These are phyloP conservation scores for Xylariaceae sp. DNA, from an alignment of 2,329 filamentous ascomycete species.

Conservation along the genomic window DNA sequence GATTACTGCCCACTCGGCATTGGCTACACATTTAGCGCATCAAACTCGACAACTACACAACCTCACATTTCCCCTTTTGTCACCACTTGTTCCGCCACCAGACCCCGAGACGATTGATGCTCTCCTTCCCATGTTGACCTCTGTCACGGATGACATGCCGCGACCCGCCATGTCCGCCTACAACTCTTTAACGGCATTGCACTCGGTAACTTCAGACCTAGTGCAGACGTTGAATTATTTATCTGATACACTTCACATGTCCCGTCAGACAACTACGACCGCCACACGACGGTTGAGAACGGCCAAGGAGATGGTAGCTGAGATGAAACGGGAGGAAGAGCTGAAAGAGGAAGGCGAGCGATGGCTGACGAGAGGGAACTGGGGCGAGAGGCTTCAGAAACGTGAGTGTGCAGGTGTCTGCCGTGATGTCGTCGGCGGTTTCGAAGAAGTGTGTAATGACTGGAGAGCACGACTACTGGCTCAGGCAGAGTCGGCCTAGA, in stretches of 20 bases:
- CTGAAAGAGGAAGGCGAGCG: conserved; percentile 74
- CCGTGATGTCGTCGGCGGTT: conserved; percentile 82
- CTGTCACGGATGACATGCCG: conserved; percentile 64
- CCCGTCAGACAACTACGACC: conserved; percentile 77
- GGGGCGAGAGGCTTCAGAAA: conserved; percentile 70
- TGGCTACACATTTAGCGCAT: conserved; percentile 70
- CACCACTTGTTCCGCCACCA: conserved; percentile 60
- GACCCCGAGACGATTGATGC: conserved; percentile 63
- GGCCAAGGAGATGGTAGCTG: conserved; percentile 79
- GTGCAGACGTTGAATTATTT: conserved; percentile 79
- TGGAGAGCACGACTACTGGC: conserved; percentile 75
- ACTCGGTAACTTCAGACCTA: conserved; percentile 67
- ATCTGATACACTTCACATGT: conserved; percentile 91
- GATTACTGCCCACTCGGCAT: conserved; percentile 69
- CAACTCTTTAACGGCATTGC: conserved; percentile 63
- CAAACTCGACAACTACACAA: conserved; percentile 73
- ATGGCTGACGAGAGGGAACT: conserved; percentile 78
- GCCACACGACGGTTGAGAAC: conserved; percentile 76
- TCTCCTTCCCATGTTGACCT: conserved; percentile 63
- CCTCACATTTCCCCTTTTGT: conserved; percentile 66
- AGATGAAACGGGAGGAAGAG: conserved; percentile 80
- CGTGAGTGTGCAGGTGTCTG: conserved; percentile 83
- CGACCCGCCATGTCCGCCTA: conserved; percentile 58
- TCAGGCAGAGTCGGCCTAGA: conserved; percentile 46
- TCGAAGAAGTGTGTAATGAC: conserved; percentile 82